These are phyloP conservation scores for Alternaria sp. DNA, from an alignment of 2,329 filamentous ascomycete species.

Conservation along the genomic window DNA sequence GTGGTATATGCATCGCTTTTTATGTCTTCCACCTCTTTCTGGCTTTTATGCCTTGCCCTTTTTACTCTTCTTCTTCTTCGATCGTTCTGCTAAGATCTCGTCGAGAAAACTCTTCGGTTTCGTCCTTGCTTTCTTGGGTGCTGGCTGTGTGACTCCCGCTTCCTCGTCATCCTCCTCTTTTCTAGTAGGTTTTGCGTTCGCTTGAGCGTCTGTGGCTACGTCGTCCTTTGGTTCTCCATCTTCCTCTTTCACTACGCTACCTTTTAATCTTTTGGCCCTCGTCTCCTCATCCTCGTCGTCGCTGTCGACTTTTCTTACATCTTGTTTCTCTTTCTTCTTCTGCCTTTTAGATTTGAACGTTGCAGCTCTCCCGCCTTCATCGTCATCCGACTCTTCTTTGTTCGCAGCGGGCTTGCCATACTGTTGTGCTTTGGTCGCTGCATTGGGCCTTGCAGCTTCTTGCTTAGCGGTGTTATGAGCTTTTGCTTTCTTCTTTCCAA, in stretches of 20 bases:
- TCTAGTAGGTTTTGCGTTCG: slow-evolving; percentile 8
- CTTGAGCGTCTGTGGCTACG: slow-evolving; percentile 2
- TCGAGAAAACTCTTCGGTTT: slow-evolving; percentile 63
- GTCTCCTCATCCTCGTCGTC: slow-evolving; percentile 27
- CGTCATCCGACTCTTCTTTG: slow-evolving; percentile 50
- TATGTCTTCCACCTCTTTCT: too few relatives aligned
- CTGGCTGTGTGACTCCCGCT: slow-evolving; percentile 19
- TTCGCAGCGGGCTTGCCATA: slow-evolving; percentile 31
- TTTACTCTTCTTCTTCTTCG: slow-evolving; percentile 62
- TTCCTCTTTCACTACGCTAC: not conserved
- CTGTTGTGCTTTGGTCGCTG: slow-evolving; percentile 40
- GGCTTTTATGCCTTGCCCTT: slow-evolving; percentile 23
- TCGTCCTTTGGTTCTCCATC: not conserved
- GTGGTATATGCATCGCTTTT: not conserved
- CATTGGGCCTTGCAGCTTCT: slow-evolving; percentile 30
- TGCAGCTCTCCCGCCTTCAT: slow-evolving; percentile 51
- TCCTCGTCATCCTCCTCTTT: slow-evolving; percentile 19
- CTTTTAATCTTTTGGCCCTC: slow-evolving; percentile 16
- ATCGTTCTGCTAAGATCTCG: slow-evolving; percentile 59
- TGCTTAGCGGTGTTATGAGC: slow-evolving; percentile 41
- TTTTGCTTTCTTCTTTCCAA: slow-evolving; percentile 56
- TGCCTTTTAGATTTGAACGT: slow-evolving; percentile 46
- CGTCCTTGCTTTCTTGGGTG: slow-evolving; percentile 29
- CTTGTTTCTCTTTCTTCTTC: slow-evolving; percentile 31
- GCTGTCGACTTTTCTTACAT: slow-evolving; percentile 9